phyloP scores from a whole-genome alignment of 2,329 filamentous ascomycete genomes.

The Verticillium longisporum region DNA sequence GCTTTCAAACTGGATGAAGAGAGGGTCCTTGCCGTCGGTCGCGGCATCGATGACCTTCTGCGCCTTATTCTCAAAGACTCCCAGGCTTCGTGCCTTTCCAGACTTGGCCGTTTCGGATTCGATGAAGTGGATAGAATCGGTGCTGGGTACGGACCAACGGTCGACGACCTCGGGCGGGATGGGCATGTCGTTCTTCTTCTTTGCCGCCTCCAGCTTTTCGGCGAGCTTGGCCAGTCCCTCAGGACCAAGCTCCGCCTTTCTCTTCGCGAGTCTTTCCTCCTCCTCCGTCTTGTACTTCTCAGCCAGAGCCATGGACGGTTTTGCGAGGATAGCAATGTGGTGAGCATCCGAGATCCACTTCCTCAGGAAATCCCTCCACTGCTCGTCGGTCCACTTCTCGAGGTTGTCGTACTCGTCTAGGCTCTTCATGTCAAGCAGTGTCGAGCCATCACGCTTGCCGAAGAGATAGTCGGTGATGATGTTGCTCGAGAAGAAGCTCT shows the following conservation, averaged over 20 bases:
- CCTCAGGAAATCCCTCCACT: slow-evolving; percentile 78
- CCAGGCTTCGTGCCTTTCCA: slow-evolving; percentile 68
- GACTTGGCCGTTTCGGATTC: slow-evolving; percentile 78
- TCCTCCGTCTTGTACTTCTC: slow-evolving; percentile 78
- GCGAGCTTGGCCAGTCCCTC: slow-evolving; percentile 71
- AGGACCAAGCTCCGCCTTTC: slow-evolving; percentile 73
- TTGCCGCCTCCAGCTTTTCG: slow-evolving; percentile 72
- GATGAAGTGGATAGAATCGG: slow-evolving; percentile 93
- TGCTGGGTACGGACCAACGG: slow-evolving; percentile 72
- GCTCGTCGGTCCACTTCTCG: slow-evolving; percentile 70
- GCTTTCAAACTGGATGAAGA: slow-evolving; percentile 97
- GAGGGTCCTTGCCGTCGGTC: slow-evolving; percentile 47
- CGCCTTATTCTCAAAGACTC: slow-evolving; percentile 58
- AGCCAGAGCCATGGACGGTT: slow-evolving; percentile 74
- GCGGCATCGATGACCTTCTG: slow-evolving; percentile 72
- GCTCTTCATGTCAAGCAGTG: slow-evolving; percentile 52
- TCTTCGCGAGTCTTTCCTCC: slow-evolving; percentile 67
- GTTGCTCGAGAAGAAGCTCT: slow-evolving; percentile 73
- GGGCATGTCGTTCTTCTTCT: slow-evolving; percentile 79
- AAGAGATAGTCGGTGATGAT: slow-evolving; percentile 93
- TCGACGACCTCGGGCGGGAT: slow-evolving; percentile 80
- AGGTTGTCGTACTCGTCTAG: slow-evolving; percentile 60
- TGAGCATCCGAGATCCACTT: slow-evolving; percentile 81
- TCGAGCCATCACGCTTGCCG: slow-evolving; percentile 76
- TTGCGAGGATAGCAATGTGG: slow-evolving; percentile 82